Base-by-base conservation (phyloP, 768 basidiomycete genomes). In the Boletales sp. region DNA sequence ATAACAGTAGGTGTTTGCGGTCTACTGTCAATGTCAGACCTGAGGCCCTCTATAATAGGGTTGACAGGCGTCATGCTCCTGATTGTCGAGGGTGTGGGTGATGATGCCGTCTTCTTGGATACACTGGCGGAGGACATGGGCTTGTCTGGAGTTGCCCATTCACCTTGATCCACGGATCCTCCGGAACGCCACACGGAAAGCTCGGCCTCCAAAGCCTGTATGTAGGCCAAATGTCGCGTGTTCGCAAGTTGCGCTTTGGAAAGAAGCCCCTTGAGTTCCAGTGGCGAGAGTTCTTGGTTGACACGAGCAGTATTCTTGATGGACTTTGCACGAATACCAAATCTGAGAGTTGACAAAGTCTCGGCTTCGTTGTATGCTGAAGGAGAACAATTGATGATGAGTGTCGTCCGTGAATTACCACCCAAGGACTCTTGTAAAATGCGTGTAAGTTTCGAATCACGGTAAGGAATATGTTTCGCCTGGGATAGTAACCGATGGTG, bases 281-380 rank as follows among this genome's bases (percentile, higher is more conserved):
- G 76, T 2, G 96, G 95, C 3, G 95, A 91, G 45, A 99, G 80
- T 69, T 99, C 96, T 46, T 94, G 93, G 69, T 99, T 99, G 73
- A 99, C 91, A 41, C 96, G 89, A 53, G 96, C 96, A 53, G 90
- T 91, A 71, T 99, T 99, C 90, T 98, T 98, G 83, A 99, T 99
- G n/a, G 91, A 90, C 72, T 99, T 99, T n/a, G 96, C 95, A 57
- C 96, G 91, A 67, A 98, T 98, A 76, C 96, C 96, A 68, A 99
- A 99, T 21, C 96, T 87, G n/a, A 99, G 82, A 4, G 96, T 99
- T 3, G 87, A 89, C 32, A 99, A 76, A 0, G 96, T 99, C 70
- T 99, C 96, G 3, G 90, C 76, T 68, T 98, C 96, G 63, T 99
- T 99, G 74, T 94, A 99, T 0, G 90, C 85, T 2, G 93, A 94